Percentiles rank a stretch among this genome's conserved stretches.
Evolutionary conservation across 2,329 filamentous ascomycete genomes (phyloP).

Genomic region (Coleophoma crateriformis): DNA sequence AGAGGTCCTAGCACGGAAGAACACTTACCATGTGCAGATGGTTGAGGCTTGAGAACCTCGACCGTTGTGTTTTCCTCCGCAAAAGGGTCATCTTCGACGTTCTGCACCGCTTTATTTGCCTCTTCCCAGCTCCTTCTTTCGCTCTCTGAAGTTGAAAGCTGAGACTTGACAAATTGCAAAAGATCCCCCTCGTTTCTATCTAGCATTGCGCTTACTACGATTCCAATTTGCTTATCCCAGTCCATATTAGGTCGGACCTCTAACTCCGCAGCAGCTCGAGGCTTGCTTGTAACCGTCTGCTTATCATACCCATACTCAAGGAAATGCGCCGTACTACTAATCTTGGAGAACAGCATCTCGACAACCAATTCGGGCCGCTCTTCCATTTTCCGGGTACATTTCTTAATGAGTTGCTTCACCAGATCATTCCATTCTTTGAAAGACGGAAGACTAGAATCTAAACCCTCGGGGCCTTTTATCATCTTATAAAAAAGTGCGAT

Average conservation of each 20-base stretch:
- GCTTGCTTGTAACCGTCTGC: constrained; percentile 60
- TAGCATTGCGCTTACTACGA: constrained; percentile 73
- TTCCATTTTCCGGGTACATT: constrained; percentile 77
- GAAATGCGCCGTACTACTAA: constrained; percentile 75
- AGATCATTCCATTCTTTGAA: constrained; percentile 92
- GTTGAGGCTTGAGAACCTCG: constrained; percentile 27
- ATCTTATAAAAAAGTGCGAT: constrained; percentile 83
- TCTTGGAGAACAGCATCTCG: constrained; percentile 94
- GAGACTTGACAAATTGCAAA: constrained; percentile 75
- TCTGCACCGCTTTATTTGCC: constrained; percentile 56
- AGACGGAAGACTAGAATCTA: constrained; percentile 57
- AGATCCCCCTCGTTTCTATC: constrained; percentile 73
- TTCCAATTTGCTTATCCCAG: constrained; percentile 60
- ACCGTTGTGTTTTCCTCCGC: constrained; percentile 28
- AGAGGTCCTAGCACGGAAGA: neutral
- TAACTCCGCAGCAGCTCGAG: constrained; percentile 71
- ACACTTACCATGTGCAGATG: constrained; percentile 49
- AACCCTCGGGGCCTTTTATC: constrained; percentile 78
- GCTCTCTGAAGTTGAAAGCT: constrained; percentile 60
- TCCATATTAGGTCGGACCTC: constrained; percentile 72
- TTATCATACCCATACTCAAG: constrained; percentile 88
- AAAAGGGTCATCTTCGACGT: constrained; percentile 31
- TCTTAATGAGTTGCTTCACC: constrained; percentile 75
- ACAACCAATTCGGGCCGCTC: constrained; percentile 80
- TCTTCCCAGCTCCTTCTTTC: constrained; percentile 75